These are phyloP conservation scores for Suillus lakei DNA, from an alignment of 768 basidiomycete genomes.

Conservation along the genomic window DNA sequence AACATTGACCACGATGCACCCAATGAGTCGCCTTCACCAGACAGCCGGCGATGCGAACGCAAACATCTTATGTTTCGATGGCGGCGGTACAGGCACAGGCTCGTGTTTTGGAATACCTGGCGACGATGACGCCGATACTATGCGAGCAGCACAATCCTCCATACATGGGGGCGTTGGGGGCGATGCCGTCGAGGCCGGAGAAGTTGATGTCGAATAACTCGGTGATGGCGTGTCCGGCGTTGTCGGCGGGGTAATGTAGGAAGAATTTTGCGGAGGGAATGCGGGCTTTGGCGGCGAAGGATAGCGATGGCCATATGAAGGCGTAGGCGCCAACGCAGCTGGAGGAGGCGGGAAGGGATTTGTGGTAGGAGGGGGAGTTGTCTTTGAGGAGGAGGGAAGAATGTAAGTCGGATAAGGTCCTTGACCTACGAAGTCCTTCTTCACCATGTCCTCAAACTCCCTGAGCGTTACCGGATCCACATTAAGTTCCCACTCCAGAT, in stretches of 20 bases:
- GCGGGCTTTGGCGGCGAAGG: constrained; percentile 38
- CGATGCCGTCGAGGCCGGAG: constrained; percentile 65
- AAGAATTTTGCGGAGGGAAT: constrained; percentile 8
- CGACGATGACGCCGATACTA: constrained; percentile 45
- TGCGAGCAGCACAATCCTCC: constrained; percentile 56
- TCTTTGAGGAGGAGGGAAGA: constrained; percentile 64
- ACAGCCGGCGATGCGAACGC: constrained; percentile 63
- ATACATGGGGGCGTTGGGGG: constrained; percentile 61
- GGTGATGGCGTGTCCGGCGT: constrained; percentile 62
- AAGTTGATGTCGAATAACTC: constrained; percentile 54
- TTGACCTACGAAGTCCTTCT: constrained; percentile 59
- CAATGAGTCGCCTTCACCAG: constrained; percentile 67
- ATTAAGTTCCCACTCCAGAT: constrained; percentile 91
- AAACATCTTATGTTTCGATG: constrained; percentile 63
- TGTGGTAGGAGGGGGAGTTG: constrained; percentile 44
- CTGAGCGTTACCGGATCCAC: constrained; percentile 65
- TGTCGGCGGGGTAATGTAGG: constrained; percentile 34
- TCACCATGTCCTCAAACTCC: constrained; percentile 65
- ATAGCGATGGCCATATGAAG: constrained; percentile 33
- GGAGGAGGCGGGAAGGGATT: constrained; percentile 40
- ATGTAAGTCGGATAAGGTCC: constrained; percentile 69
- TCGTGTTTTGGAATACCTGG: constrained; percentile 32
- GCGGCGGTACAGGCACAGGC: constrained; percentile 30
- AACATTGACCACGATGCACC: constrained; percentile 17
- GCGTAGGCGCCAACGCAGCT: constrained; percentile 31